phyloP scores from a whole-genome alignment of 2,329 filamentous ascomycete genomes.

The Lachnellula subtilissima region DNA sequence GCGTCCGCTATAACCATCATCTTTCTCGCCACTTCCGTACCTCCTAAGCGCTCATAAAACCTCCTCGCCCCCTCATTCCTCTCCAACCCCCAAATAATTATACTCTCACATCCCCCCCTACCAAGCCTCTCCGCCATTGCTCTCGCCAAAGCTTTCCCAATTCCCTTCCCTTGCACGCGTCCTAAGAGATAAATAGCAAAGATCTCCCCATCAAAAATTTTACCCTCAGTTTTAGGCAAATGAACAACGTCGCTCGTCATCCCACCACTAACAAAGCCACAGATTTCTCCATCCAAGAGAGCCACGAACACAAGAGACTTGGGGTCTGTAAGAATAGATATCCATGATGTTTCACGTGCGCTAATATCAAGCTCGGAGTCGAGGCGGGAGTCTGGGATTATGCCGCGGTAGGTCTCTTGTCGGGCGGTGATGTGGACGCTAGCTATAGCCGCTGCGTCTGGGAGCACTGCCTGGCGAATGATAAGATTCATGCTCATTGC shows the following conservation, averaged over 20 bases:
- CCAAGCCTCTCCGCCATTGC: slow-evolving; percentile 2
- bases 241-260: slow-evolving; percentile 2
- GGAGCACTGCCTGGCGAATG: slow-evolving; percentile 3
- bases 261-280: slow-evolving; percentile 6
- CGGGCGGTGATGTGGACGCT: slow-evolving; percentile 4
- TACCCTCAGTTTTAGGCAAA: slow-evolving; percentile 3
- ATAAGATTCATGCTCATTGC: slow-evolving; percentile 3
- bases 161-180: slow-evolving; percentile 5
- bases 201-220: slow-evolving; percentile 6
- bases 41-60: slow-evolving; percentile 4
- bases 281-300: slow-evolving; percentile 6
- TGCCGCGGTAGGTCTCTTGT: slow-evolving; percentile 6
- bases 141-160: slow-evolving; percentile 3
- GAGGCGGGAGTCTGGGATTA: slow-evolving; percentile 3
- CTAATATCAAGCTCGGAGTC: slow-evolving; percentile 5
- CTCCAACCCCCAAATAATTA: slow-evolving; percentile 4
- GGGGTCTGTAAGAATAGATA: not conserved
- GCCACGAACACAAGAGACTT: slow-evolving; percentile 5
- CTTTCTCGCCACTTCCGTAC: slow-evolving; percentile 6
- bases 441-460: slow-evolving; percentile 3
- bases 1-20: slow-evolving; percentile 2
- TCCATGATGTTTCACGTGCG: slow-evolving; percentile 3
- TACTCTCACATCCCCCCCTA: slow-evolving; percentile 1
- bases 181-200: slow-evolving; percentile 5
- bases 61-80: slow-evolving; percentile 1